Percentiles rank a stretch among this genome's conserved stretches.
These are phyloP conservation scores for Vicia sativa DNA, from an alignment of 306 rosid genomes.

Conservation along the genomic window DNA sequence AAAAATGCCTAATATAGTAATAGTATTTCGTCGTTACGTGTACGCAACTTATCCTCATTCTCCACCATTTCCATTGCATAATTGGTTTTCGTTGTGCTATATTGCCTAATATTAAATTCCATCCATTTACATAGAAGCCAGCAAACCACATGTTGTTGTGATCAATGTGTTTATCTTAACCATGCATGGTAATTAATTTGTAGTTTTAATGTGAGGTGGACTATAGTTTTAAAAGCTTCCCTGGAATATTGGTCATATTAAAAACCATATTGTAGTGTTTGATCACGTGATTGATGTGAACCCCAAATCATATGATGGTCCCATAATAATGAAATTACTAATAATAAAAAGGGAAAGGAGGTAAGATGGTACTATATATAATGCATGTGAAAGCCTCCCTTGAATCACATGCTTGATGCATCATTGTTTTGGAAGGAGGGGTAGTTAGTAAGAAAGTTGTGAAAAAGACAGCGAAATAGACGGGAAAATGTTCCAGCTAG, in stretches of 20 bases:
- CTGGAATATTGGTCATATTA: too few species aligned
- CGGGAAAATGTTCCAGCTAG: neutral
- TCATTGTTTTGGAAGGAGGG: slow-evolving; percentile 11
- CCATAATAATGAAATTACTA: slow-evolving; percentile 17
- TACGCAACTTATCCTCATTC: slow-evolving; percentile 28
- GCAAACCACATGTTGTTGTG: slow-evolving; percentile 27
- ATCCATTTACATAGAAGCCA: slow-evolving; percentile 23
- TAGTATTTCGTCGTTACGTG: slow-evolving; percentile 20
- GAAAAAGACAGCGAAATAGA: neutral
- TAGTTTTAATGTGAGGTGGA: too few species aligned
- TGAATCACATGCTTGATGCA: neutral
- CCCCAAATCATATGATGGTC: neutral
- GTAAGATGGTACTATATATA: slow-evolving; percentile 4
- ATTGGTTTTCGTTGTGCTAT: neutral
- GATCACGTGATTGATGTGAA: slow-evolving; percentile 35
- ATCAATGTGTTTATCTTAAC: slow-evolving; percentile 5
- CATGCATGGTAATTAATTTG: neutral
- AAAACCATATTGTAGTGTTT: slow-evolving; percentile 19
- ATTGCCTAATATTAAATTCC: neutral
- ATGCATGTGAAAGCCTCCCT: slow-evolving; percentile 1
- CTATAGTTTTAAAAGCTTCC: too few species aligned
- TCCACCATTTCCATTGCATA: neutral
- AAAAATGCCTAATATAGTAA: too few species aligned
- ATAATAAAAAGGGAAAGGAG: neutral
- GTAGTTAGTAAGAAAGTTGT: neutral